Base-by-base conservation (phyloP, 1,139 yeast genomes). In the Taphrina pruni region DNA sequence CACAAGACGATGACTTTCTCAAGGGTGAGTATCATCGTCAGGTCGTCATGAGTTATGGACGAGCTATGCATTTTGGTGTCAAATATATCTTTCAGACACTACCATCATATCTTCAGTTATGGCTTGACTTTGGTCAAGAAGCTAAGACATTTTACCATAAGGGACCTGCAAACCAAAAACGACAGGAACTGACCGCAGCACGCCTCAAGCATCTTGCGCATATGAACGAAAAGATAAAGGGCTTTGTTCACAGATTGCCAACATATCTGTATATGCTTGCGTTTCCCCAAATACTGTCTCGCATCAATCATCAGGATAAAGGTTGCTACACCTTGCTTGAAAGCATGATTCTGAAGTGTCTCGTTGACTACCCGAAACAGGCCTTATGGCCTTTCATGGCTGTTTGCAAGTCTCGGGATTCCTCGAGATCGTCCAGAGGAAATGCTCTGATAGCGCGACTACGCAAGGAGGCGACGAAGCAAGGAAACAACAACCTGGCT, bases 361-460 rank as follows among this genome's bases (percentile, higher is more conserved):
- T 89, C 0, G 78, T 81, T 48, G 83, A 85, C 43, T 94, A 91
- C 76, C 97, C 98, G 0, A 84, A 86, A 43, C 96, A 91, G 72
- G 86, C 94, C 39, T 80, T 94, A 20, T 95, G 98, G 97, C 88
- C 88, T 65, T 84, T 92, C 3, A 81, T 92, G 50, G 90, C 95
- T 0, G 89, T 90, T 72, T 81, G 84, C 3, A 86, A 87, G 72
- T 90, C 97, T 0, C 84, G 84, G n/a, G 88, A 88, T 65, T 74
- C 78, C 3, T 81, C 81, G 8, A 81, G 97, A 75, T 81, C 82
- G 21, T 79, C 80, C n/a, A 79, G 87, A 71, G 93, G 88, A 9
- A 78, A 78, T 51, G 78, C 79, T 46, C 81, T 87, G 46, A 73
- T 84, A 57, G 75, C 65, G 64, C 50, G 70, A 38, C 58, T 67